These are phyloP conservation scores for Starmerella tilneyi DNA, from an alignment of 805 yeast species.

Conservation along the genomic window DNA sequence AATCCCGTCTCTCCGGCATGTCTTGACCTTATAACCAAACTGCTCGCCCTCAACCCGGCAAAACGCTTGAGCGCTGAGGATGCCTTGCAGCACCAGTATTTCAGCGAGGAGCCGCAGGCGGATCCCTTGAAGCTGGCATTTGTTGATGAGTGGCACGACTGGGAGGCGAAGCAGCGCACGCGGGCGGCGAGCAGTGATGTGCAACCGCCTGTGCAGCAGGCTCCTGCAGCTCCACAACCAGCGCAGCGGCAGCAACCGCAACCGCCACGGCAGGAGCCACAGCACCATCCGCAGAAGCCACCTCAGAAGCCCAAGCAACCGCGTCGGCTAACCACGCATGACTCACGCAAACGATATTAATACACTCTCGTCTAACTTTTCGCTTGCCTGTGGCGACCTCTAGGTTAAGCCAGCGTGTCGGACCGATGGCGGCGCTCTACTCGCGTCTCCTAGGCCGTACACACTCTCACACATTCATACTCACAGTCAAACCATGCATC, in stretches of 20 bases:
- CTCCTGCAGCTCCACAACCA: neutral
- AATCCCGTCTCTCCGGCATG: constrained; percentile 36
- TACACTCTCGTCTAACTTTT: too few species aligned
- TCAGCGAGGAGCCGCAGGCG: constrained; percentile 56
- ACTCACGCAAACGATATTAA: too few species aligned
- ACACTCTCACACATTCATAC: too few species aligned
- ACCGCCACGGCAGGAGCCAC: neutral
- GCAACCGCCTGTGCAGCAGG: neutral
- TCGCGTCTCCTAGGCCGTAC: too few species aligned
- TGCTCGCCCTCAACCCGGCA: constrained; percentile 60
- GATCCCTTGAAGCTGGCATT: constrained; percentile 49
- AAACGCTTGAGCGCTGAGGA: constrained; percentile 55
- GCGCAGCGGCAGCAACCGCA: neutral
- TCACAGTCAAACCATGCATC: too few species aligned
- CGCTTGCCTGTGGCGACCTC: too few species aligned
- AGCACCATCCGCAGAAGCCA: neutral
- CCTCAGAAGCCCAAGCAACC: neutral
- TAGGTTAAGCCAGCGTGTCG: too few species aligned
- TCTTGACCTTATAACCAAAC: constrained; percentile 51
- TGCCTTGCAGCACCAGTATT: constrained; percentile 65
- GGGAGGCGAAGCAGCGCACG: constrained; percentile 75
- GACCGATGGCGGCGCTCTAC: too few species aligned
- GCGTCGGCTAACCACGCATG: too few species aligned
- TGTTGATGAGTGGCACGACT: constrained; percentile 92
- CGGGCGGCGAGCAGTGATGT: constrained; percentile 1